Conservation (phyloP, 768 basidiomycete species). For the Leccinum longicurvipes region DNA sequence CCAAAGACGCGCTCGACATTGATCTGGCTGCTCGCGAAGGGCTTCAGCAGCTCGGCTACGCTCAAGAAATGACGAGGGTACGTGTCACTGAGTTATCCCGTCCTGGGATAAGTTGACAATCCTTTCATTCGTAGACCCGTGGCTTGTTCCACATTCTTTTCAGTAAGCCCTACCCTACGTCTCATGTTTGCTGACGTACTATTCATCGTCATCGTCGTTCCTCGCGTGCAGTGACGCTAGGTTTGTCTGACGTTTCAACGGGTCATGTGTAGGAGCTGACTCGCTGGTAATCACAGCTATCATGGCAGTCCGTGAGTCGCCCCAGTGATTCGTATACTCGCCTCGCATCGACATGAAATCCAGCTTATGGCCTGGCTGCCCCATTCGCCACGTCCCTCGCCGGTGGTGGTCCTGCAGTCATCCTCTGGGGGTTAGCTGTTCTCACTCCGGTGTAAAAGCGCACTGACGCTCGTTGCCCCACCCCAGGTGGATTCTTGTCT, state of each 20-base stretch:
- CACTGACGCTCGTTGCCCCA: not conserved
- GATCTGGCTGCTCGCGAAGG: conserved; percentile 31
- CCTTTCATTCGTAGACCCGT: conserved; percentile 36
- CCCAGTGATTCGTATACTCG: not conserved
- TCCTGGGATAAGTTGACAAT: not conserved
- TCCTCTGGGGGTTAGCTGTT: conserved; percentile 53
- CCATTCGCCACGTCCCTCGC: conserved; percentile 55
- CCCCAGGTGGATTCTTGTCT: conserved; percentile 50
- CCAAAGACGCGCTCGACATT: conserved; percentile 11
- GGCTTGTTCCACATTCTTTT: conserved; percentile 52
- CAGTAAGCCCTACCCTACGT: conserved; percentile 36
- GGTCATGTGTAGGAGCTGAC: conserved; percentile 1
- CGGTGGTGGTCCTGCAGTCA: conserved; percentile 53
- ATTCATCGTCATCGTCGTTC: not conserved
- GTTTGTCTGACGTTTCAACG: conserved; percentile 25
- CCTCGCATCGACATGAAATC: conserved; percentile 1
- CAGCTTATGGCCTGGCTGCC: conserved; percentile 55
- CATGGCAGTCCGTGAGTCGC: conserved; percentile 57
- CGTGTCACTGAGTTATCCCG: not conserved
- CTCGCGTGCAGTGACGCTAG: conserved; percentile 42
- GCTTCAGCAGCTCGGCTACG: conserved; percentile 53
- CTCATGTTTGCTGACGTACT: not conserved
- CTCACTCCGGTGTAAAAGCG: not conserved
- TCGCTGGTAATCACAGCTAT: conserved; percentile 39
- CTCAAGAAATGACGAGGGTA: conserved; percentile 53